Conservation (phyloP, 2,329 filamentous ascomycete genomes). For the Fusarium miscanthi region DNA sequence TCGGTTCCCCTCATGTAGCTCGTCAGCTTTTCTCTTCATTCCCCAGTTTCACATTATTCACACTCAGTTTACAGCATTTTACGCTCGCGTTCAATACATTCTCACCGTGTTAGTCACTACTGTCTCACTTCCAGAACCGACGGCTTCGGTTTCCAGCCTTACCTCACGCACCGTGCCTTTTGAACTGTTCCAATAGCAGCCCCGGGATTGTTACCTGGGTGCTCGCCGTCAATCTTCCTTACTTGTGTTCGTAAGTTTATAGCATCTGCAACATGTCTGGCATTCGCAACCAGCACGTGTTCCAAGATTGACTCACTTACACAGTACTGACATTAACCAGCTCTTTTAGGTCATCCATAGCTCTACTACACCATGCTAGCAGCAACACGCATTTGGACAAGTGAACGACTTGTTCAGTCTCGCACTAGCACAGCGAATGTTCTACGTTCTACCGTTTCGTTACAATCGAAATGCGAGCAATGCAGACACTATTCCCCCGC, state of each 20-base stretch:
- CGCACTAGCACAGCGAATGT: slow-evolving; percentile 16
- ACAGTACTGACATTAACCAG: slow-evolving; percentile 4
- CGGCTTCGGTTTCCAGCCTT: background rate
- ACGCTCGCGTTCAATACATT: slow-evolving; percentile 7
- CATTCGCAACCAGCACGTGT: background rate
- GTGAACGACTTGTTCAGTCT: slow-evolving; percentile 44
- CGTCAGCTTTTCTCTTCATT: slow-evolving; percentile 15
- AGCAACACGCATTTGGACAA: slow-evolving; percentile 44
- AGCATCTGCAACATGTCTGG: background rate
- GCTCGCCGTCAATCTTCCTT: slow-evolving; percentile 11
- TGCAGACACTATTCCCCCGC: slow-evolving; percentile 61
- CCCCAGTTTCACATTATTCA: background rate
- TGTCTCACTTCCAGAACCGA: slow-evolving; percentile 16
- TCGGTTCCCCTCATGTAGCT: slow-evolving; percentile 28
- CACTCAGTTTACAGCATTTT: background rate
- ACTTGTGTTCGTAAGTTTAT: slow-evolving; percentile 9
- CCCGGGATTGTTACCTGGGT: slow-evolving; percentile 5
- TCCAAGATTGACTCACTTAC: background rate
- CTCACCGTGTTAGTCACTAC: slow-evolving; percentile 13
- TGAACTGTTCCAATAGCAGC: slow-evolving; percentile 17
- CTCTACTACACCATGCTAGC: slow-evolving; percentile 39
- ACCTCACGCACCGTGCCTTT: background rate
- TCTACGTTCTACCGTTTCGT: slow-evolving; percentile 20
- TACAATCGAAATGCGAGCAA: slow-evolving; percentile 39
- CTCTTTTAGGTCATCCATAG: background rate